Evolutionary conservation across 306 rosid genomes (phyloP).

Genomic region (Alnus rubra): DNA sequence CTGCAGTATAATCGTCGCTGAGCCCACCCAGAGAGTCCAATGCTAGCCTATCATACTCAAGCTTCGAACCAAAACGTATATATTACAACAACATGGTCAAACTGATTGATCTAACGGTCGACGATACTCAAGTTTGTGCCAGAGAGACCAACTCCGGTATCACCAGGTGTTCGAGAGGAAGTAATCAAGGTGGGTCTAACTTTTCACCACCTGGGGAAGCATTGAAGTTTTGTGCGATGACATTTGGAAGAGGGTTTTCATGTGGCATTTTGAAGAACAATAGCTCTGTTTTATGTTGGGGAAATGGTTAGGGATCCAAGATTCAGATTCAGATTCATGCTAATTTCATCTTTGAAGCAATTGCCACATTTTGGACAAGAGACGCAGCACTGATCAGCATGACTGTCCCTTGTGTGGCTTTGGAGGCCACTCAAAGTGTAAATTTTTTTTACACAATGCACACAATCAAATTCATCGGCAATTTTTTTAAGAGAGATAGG

Average conservation of each 20-base stretch:
- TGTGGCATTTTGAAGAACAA: constrained; percentile 39
- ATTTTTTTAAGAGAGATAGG: no score
- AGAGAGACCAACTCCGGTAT: constrained; percentile 32
- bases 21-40: constrained; percentile 31
- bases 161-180: constrained; percentile 52
- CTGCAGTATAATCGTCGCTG: constrained; percentile 43
- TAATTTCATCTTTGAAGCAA: no score
- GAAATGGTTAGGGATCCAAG: constrained; percentile 24
- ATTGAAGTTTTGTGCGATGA: constrained; percentile 28
- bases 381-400: no score
- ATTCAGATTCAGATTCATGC: constrained; percentile 27
- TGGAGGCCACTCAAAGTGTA: no score
- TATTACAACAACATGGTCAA: constrained; percentile 16
- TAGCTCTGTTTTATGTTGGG: constrained; percentile 46
- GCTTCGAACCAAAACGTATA: constrained; percentile 40
- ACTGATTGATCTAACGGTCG: constrained; percentile 43
- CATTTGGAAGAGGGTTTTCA: constrained; percentile 47
- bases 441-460: no score
- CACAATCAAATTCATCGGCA: no score
- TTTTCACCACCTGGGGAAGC: constrained; percentile 45
- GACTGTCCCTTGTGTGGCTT: no score
- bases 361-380: no score
- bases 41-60: constrained; percentile 20
- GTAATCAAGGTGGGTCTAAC: neutral
- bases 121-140: constrained; percentile 48